phyloP scores from a whole-genome alignment of 2,329 filamentous ascomycete species.

The Paraphaeosphaeria minitans region DNA sequence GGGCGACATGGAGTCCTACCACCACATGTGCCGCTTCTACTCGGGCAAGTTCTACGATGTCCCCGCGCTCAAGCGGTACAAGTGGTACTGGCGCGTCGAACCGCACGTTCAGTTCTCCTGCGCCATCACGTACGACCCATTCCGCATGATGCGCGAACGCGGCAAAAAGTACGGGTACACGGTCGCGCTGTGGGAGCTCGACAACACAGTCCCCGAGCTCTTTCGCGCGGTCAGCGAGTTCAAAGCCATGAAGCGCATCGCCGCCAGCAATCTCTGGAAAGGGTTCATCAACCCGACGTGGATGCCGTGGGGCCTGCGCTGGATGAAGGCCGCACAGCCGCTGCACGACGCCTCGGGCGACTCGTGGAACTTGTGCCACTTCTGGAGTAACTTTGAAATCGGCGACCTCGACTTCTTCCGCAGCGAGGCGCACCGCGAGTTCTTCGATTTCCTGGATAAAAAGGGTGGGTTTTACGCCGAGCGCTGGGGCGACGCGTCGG shows the following conservation, averaged over 20 bases:
- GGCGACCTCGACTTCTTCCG: slow-evolving; percentile 90
- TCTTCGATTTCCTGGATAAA: slow-evolving; percentile 77
- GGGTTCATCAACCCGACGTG: slow-evolving; percentile 20
- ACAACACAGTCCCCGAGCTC: slow-evolving; percentile 70
- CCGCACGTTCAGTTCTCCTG: slow-evolving; percentile 98
- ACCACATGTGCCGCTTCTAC: slow-evolving; percentile 98
- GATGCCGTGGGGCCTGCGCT: slow-evolving; percentile 24
- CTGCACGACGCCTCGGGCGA: slow-evolving; percentile 76
- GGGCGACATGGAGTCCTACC: slow-evolving; percentile 59
- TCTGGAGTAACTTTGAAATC: slow-evolving; percentile 98
- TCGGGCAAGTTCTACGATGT: slow-evolving; percentile 78
- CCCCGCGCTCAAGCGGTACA: slow-evolving; percentile 75
- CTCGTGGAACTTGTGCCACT: slow-evolving; percentile 94
- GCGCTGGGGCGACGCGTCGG: slow-evolving; percentile 88
- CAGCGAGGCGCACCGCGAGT: slow-evolving; percentile 83
- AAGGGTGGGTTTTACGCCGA: slow-evolving; percentile 5
- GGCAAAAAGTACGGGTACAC: slow-evolving; percentile 98
- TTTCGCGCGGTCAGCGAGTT: slow-evolving; percentile 19
- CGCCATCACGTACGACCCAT: slow-evolving; percentile 94
- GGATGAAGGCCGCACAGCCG: slow-evolving; percentile 12
- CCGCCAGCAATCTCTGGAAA: slow-evolving; percentile 21
- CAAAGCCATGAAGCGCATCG: slow-evolving; percentile 14
- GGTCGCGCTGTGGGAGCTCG: slow-evolving; percentile 91
- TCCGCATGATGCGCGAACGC: slow-evolving; percentile 91
- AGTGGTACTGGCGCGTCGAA: slow-evolving; percentile 97